A percentile compares a stretch with the other conserved stretches of the same genome.
These are phyloP conservation scores for Acanthamoeba lenticulata DNA, from an alignment of 208 protist species.

Conservation along the genomic window DNA sequence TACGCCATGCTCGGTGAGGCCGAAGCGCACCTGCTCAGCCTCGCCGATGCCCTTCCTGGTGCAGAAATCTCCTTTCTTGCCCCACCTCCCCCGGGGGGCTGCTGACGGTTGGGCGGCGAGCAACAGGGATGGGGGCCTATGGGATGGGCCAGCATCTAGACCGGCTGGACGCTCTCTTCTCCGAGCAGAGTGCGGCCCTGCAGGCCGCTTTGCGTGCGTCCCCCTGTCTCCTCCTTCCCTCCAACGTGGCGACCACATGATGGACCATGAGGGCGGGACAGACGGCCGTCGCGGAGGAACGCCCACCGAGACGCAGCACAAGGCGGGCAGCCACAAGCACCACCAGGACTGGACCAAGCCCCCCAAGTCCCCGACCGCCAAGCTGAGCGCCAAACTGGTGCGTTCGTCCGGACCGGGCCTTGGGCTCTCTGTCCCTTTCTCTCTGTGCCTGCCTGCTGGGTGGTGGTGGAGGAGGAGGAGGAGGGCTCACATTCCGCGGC, in stretches of 20 bases:
- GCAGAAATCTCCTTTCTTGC: not conserved
- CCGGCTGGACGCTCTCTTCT: not conserved
- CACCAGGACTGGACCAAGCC: too few relatives aligned
- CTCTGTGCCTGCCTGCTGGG: too few relatives aligned
- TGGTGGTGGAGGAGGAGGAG: too few relatives aligned
- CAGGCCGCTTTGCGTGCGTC: not conserved
- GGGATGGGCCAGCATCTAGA: not conserved
- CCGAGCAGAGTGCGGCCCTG: not conserved
- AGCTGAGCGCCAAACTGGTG: not conserved
- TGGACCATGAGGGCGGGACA: too few relatives aligned
- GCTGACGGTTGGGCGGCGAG: not conserved
- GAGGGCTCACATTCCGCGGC: too few relatives aligned
- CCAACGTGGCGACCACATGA: too few relatives aligned
- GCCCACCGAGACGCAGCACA: too few relatives aligned
- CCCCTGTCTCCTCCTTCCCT: too few relatives aligned
- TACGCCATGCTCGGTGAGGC: not conserved
- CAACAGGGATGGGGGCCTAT: not conserved
- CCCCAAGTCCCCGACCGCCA: not conserved
- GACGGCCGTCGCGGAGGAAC: too few relatives aligned
- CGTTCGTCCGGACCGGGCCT: not conserved
- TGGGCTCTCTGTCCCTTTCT: too few relatives aligned
- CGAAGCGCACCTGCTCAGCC: not conserved
- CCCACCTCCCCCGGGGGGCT: not conserved
- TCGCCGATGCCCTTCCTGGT: not conserved
- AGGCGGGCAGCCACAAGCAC: too few relatives aligned